Evolutionary conservation across 495 filamentous ascomycete genomes (phyloP).

Genomic region (Penicillium crystallinum): DNA sequence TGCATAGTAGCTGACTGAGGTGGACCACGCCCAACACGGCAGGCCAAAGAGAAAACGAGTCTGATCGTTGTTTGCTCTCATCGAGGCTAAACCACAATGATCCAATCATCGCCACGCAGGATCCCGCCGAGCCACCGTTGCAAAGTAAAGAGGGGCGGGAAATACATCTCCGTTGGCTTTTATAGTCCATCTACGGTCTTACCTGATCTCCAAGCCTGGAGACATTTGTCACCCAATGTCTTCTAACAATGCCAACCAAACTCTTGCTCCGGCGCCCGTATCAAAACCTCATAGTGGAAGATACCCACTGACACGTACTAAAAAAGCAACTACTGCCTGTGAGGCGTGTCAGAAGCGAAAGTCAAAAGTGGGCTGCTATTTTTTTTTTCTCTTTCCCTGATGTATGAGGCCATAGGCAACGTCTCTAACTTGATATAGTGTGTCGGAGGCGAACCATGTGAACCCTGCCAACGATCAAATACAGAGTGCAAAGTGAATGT

Average conservation of each 20-base stretch:
- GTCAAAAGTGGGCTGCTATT: slow-evolving; percentile 2
- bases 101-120: background rate
- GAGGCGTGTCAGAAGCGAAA: slow-evolving; percentile 6
- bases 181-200: background rate
- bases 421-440: background rate
- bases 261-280: background rate
- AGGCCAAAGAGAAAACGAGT: background rate
- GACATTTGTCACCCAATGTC: too few relatives aligned
- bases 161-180: background rate
- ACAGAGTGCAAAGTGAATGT: slow-evolving; percentile 16
- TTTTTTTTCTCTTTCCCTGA: background rate
- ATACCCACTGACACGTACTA: background rate
- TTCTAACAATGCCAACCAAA: background rate
- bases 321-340: slow-evolving; percentile 5
- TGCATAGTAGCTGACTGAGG: background rate
- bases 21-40: background rate
- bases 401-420: background rate
- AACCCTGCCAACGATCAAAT: slow-evolving; percentile 10
- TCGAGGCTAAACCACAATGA: background rate
- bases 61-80: background rate
- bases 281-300: background rate
- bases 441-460: slow-evolving; percentile 10
- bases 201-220: too few relatives aligned
- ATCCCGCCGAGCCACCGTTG: background rate
- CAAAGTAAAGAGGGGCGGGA: background rate